phyloP scores from a whole-genome alignment of 1,139 yeast species.

The Hansenula anomala region DNA sequence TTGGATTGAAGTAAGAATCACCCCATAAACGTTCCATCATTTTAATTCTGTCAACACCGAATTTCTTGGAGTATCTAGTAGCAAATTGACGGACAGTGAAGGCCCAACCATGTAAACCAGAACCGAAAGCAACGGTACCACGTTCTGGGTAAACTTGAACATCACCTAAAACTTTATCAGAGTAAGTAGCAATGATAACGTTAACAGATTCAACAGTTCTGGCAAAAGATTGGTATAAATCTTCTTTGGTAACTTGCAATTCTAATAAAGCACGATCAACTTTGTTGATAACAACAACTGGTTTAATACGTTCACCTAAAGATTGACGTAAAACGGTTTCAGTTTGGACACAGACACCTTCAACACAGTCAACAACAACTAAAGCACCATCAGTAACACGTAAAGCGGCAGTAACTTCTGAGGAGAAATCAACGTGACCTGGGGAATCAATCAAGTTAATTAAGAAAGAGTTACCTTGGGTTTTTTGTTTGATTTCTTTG shows the following conservation, averaged over 20 bases:
- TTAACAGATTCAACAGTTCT: constrained; percentile 99
- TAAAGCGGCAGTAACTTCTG: constrained; percentile 99
- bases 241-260: constrained; percentile 98
- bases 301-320: constrained; percentile 99
- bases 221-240: constrained; percentile 95
- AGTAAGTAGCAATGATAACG: constrained; percentile 95
- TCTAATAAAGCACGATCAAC: constrained; percentile 99
- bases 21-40: constrained; percentile 99
- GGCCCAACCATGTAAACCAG: constrained; percentile 99
- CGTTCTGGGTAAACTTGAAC: constrained; percentile 97
- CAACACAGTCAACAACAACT: constrained; percentile 98
- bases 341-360: constrained; percentile 99
- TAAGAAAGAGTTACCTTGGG: constrained; percentile 91
- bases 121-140: constrained; percentile 99
- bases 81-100: constrained; percentile 99
- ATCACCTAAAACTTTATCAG: constrained; percentile 89
- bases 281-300: constrained; percentile 97
- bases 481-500: constrained; percentile 94
- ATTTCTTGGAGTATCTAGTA: constrained; percentile 96
- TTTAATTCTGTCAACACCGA: constrained; percentile 97
- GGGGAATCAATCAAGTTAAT: constrained; percentile 99
- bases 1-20: constrained; percentile 99
- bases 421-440: constrained; percentile 99
- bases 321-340: constrained; percentile 99
- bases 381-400: constrained; percentile 99